Evolutionary conservation across 352 stramenopile genomes (phyloP), one percentile per base, ranked within the genome.

Genomic region (Phytophthora podocarpi): DNA sequence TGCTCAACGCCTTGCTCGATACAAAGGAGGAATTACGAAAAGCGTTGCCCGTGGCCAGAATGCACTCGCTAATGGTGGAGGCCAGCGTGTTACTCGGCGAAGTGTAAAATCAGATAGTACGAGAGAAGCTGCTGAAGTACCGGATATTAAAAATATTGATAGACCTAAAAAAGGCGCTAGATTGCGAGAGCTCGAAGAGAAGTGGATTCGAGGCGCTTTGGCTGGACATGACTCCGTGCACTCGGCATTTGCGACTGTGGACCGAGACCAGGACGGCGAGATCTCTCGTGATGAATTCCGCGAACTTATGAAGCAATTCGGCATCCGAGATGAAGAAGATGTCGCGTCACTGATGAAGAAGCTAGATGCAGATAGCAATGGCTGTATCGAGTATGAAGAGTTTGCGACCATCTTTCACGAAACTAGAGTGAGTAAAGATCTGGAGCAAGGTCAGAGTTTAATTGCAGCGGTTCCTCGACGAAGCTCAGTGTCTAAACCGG

Each of bases 401-500:
- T 92, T 92, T 54, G 47, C 57, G 2, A 80, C 67, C 2, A 64
- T 87, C n/a, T 92, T 91, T 51, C 67, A 85, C 30, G 77, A 87
- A 35, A 36, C 27, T 27, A 26, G 60, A 23, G 54, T 70, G 20
- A 40, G 18, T 9, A 70, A 55, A 36, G 30, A 53, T 9, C 24
- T 27, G 8, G 57, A 59, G 5, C 37, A 15, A 11, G 36, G 16
- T 15, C 24, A 59, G 12, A 55, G 6, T 31, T 6, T 43, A 11
- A 8, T 20, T 41, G 21, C 24, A 21, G 31, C 3, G 11, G 3
- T 47, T 47, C 35, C 51, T 43, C 37, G 12, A 5, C 37, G 20
- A 34, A 40, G 0, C 16, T 51, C 45, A 36, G 58, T 52, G 8
- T 16, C 30, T 2, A 72, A 69, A 23, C 20, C 53, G 15, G 18